Evolutionary conservation across 1,284 basidiomycete species (phyloP), one percentile per base, ranked within the genome.

Genomic region (Ustilago shanxiensis): DNA sequence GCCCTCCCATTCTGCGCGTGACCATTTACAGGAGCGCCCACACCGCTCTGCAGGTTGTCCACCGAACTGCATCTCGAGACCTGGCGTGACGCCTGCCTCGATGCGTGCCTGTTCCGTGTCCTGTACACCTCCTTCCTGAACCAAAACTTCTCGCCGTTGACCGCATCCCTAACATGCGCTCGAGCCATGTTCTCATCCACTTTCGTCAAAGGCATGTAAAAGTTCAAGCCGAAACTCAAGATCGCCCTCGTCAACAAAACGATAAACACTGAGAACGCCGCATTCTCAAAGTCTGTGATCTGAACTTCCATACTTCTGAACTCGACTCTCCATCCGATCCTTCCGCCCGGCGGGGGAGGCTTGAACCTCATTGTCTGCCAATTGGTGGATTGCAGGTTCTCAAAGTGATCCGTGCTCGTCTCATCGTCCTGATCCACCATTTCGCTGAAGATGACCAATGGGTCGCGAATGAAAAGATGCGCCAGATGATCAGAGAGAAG

Each of bases 331-430:
- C 97, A 99, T 29, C 97, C 97, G 67, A 99, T 98, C 20, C 91
- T 86, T 1, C 94, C 95, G 65, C 93, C 92, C 1, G 93, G 92
- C 39, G 83, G 85, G 8, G 97, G 97, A 6, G 97, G 97, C 87
- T 99, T 99, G 90, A 99, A 99, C 33, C 97, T 91, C 63, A 99
- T 89, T 0, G 97, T 98, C 88, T 99, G 97, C 97, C 97, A 99
- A 86, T 99, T 99, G 10, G 97, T 99, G 7, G 95, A 97, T 90
- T 99, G 97, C 37, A 99, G 92, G 84, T 98, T 99, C 92, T 99
- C 97, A 82, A 99, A 99, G 86, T 99, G 97, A 84, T 99, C 97
- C 79, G 91, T 95, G 69, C 93, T 95, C 28, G 88, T 88, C 45
- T 88, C 87, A 85, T 99, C 95, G 86, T 98, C 94, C 87, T 96